These are phyloP conservation scores for Cystoderma amianthinum DNA, from an alignment of 768 basidiomycete genomes.

Conservation along the genomic window DNA sequence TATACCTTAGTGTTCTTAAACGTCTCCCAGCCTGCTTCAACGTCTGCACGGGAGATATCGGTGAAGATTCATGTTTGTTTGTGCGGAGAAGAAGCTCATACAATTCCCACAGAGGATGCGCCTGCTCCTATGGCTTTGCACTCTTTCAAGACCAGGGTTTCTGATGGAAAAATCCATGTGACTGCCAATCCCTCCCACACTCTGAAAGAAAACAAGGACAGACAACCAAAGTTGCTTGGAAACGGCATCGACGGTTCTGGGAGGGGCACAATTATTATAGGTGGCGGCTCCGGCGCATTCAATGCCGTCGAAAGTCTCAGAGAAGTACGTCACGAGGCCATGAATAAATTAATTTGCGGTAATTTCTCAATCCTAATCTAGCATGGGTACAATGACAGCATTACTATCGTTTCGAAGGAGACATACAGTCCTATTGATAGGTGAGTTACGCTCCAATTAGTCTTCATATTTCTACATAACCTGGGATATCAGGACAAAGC, in stretches of 20 bases:
- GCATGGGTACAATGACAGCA: slow-evolving; percentile 73
- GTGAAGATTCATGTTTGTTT: slow-evolving; percentile 23
- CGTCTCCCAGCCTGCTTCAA: slow-evolving; percentile 72
- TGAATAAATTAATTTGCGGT: too few relatives aligned
- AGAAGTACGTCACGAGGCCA: slow-evolving; percentile 41
- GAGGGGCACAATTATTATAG: slow-evolving; percentile 74
- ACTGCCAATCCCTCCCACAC: slow-evolving; percentile 61
- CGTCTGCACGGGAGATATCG: slow-evolving; percentile 77
- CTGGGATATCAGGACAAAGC: slow-evolving; percentile 55
- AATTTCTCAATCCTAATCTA: too few relatives aligned
- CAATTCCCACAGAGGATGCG: slow-evolving; percentile 61
- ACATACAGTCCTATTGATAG: slow-evolving; percentile 79
- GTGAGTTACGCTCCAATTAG: slow-evolving; percentile 21
- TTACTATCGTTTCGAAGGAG: slow-evolving; percentile 79
- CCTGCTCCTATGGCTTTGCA: slow-evolving; percentile 79
- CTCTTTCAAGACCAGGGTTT: slow-evolving; percentile 63
- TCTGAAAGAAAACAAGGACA: slow-evolving; percentile 57
- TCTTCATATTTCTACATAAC: background rate
- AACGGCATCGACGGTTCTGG: slow-evolving; percentile 38
- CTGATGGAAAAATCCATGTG: slow-evolving; percentile 71
- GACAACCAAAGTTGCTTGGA: slow-evolving; percentile 50
- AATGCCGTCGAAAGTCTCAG: slow-evolving; percentile 75
- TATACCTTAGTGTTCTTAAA: background rate
- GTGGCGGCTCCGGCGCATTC: slow-evolving; percentile 78
- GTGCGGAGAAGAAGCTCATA: background rate